Percentiles rank a stretch among this genome's conserved stretches.
Conservation (phyloP, 176 grass and related monocot genomes). For the Triticum dicoccoides region DNA sequence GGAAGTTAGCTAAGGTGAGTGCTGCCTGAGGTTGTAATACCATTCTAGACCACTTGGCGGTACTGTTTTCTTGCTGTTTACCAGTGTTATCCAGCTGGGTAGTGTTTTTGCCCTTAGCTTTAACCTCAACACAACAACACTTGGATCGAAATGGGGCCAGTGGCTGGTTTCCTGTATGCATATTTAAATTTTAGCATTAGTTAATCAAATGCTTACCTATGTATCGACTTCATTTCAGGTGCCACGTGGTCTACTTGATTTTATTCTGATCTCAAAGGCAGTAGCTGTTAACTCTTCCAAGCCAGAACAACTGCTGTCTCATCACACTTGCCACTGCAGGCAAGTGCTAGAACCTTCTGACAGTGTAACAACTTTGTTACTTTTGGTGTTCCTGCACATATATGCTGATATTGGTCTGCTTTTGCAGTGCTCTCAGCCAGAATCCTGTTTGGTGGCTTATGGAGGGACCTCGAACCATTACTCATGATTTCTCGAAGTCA, state of each 20-base stretch:
- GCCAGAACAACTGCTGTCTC: constrained; percentile 51
- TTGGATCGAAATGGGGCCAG: constrained; percentile 4
- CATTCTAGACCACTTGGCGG: not conserved
- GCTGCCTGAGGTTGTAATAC: not conserved
- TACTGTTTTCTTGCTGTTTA: constrained; percentile 6
- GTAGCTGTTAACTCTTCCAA: constrained; percentile 40
- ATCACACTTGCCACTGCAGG: constrained; percentile 92
- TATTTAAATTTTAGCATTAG: not conserved
- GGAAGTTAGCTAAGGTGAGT: constrained; percentile 69
- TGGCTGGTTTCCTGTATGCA: not conserved
- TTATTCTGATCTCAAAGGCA: constrained; percentile 79
- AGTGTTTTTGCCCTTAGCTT: not conserved
- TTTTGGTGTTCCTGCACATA: constrained; percentile 1
- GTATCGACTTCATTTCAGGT: constrained; percentile 49
- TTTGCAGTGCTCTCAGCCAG: constrained; percentile 56
- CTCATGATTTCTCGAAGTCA: constrained; percentile 78
- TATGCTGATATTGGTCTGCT: constrained; percentile 17
- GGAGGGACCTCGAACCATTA: constrained; percentile 62
- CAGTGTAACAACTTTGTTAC: not conserved
- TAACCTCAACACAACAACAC: not conserved
- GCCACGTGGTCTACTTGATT: constrained; percentile 66
- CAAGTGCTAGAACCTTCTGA: constrained; percentile 45
- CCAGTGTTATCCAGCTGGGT: not conserved
- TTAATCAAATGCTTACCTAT: constrained; percentile 22
- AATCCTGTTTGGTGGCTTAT: constrained; percentile 80